Evolutionary conservation across 129 eudicot genomes (phyloP).

Genomic region (Apium graveolens): DNA sequence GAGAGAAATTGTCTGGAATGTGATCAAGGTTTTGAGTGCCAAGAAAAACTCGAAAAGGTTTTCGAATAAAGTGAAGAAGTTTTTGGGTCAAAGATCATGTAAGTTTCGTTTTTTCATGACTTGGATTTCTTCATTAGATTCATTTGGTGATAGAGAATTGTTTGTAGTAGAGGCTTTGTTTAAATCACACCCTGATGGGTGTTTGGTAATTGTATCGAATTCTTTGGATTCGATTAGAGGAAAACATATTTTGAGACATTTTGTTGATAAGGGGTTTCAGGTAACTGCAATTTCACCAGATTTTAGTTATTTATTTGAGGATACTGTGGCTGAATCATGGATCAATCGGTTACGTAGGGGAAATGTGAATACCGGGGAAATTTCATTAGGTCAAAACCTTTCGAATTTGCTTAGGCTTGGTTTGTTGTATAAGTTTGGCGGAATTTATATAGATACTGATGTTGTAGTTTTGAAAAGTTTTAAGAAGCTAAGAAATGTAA

Average conservation of each 20-base stretch:
- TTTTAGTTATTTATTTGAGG: constrained; percentile 58
- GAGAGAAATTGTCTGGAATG: constrained; percentile 11
- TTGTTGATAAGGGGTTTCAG: constrained; percentile 47
- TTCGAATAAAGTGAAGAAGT: constrained; percentile 39
- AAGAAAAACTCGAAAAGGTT: constrained; percentile 22
- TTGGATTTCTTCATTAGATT: constrained; percentile 71
- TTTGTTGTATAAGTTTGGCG: constrained; percentile 78
- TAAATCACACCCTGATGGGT: constrained; percentile 67
- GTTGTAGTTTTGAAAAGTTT: constrained; percentile 56
- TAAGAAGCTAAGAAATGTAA: constrained; percentile 43
- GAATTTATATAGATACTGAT: constrained; percentile 82
- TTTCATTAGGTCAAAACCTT: constrained; percentile 81
- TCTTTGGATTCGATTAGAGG: constrained; percentile 70
- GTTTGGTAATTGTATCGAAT: constrained; percentile 62
- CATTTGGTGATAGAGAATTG: constrained; percentile 57
- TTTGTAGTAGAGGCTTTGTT: constrained; percentile 54
- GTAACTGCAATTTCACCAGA: constrained; percentile 69
- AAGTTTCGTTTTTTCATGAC: constrained; percentile 84
- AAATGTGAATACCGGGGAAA: constrained; percentile 50
- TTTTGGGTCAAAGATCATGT: constrained; percentile 35
- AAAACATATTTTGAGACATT: constrained; percentile 46
- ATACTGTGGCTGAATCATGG: constrained; percentile 72
- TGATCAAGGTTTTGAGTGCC: constrained; percentile 17
- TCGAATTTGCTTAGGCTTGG: constrained; percentile 82
- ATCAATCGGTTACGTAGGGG: constrained; percentile 42